Evolutionary conservation across 2,329 filamentous ascomycete genomes (phyloP), one percentile per base, ranked within the genome.

Genomic region (Periconia digitata): DNA sequence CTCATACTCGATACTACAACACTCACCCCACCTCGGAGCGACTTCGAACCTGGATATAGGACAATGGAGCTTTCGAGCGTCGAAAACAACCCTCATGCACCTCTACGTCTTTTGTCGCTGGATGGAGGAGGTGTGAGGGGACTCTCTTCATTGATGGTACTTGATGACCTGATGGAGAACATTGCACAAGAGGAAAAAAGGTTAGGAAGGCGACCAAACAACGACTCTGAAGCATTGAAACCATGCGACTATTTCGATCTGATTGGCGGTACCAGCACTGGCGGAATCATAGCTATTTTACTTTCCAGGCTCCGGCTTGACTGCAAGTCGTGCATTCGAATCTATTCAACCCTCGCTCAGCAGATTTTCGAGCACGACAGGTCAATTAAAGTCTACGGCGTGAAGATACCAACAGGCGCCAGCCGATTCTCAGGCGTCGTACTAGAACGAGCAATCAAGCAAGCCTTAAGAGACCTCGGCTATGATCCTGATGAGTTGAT

Each of bases 231-330:
- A 7, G 58, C 62, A 3, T 49, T 72, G 12, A 71, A 60, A 44
- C 71, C 71, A 1, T 72, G 66, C 46, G 71, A 73, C 50, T 73
- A 73, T 40, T 73, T 73, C 37, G 71, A 73, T 46, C 55, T 73
- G 47, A 72, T 72, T 24, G 70, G 69, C 8, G 71, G 71, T 1
- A 72, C 71, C 10, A 71, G 67, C 10, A 73, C 71, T 0, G 71
- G 71, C 7, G 71, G 71, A 2, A 72, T 73, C 40, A 73, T 73
- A 37, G 70, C 70, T 8, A 66, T 73, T 8, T 58, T 73, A 13
- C 64, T 73, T 2, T 72, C 70, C n/a, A 61, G 71, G 2, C 55
- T 73, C 21, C 59, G 62, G 15, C 61, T 72, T 15, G 62, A 72
- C 41, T 70, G 67, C 52, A 67, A 67, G 34, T 51, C 70, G 44